Evolutionary conservation across 345 rosid genomes (phyloP).

Genomic region (Cochlearia excelsa): DNA sequence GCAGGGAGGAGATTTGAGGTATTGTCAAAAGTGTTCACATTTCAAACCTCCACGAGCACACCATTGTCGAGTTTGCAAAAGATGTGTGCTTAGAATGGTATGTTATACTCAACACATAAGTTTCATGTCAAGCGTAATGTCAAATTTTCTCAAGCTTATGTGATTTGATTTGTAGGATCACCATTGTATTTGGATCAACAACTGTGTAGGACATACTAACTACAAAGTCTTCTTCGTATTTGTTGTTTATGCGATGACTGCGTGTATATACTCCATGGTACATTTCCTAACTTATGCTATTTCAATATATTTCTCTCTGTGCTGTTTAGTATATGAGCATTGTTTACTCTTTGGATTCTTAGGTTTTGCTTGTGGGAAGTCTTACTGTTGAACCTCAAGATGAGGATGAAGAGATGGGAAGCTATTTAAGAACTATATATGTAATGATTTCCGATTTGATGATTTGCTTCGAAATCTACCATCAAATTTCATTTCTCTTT

Average conservation of each 20-base stretch:
- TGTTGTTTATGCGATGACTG: slow-evolving; percentile 64
- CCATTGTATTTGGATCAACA: slow-evolving; percentile 96
- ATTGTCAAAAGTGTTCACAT: slow-evolving; percentile 85
- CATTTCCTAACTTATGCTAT: slow-evolving; percentile 18
- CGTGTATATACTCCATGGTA: slow-evolving; percentile 87
- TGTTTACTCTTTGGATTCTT: slow-evolving; percentile 23
- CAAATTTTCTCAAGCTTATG: slow-evolving; percentile 19
- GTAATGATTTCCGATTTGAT: slow-evolving; percentile 38
- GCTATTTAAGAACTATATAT: slow-evolving; percentile 59
- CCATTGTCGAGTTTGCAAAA: slow-evolving; percentile 89
- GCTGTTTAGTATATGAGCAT: slow-evolving; percentile 3
- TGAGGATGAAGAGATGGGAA: slow-evolving; percentile 58
- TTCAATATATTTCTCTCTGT: neutral
- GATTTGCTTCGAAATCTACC: slow-evolving; percentile 9
- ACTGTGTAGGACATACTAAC: slow-evolving; percentile 91
- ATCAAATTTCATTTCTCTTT: neutral
- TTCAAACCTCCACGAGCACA: slow-evolving; percentile 93
- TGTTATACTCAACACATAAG: slow-evolving; percentile 19
- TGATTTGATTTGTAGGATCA: slow-evolving; percentile 73
- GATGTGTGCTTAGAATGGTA: slow-evolving; percentile 94
- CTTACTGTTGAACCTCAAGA: slow-evolving; percentile 59
- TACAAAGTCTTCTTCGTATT: slow-evolving; percentile 85
- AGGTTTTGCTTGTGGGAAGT: slow-evolving; percentile 89
- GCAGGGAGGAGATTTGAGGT: slow-evolving; percentile 93
- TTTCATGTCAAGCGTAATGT: slow-evolving; percentile 9